A percentile compares a stretch with the other conserved stretches of the same genome.
These are phyloP conservation scores for Dryadomyces quercivorus DNA, from an alignment of 2,329 filamentous ascomycete species.

Conservation along the genomic window DNA sequence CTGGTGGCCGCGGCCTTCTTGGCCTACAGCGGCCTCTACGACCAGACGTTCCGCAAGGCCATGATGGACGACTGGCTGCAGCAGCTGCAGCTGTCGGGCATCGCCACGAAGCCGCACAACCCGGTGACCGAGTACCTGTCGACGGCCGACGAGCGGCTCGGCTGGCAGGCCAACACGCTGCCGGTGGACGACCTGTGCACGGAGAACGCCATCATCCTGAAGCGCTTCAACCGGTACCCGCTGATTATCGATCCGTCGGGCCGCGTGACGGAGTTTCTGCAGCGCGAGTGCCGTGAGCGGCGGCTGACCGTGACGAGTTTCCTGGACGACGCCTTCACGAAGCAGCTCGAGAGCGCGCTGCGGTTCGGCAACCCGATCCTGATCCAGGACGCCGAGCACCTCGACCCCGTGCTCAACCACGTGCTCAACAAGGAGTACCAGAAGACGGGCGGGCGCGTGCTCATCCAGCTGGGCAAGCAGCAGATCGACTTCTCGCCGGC, in stretches of 20 bases:
- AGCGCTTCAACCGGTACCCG: conserved; percentile 96
- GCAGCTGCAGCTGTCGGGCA: conserved; percentile 84
- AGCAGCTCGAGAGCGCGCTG: conserved; percentile 91
- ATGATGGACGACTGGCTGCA: conserved; percentile 98
- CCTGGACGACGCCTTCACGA: conserved; percentile 94
- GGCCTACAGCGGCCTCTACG: conserved; percentile 92
- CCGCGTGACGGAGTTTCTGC: conserved; percentile 84
- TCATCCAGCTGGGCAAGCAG: conserved; percentile 96
- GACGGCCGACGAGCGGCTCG: conserved; percentile 84
- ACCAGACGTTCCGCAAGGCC: conserved; percentile 93
- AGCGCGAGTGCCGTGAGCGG: conserved; percentile 86
- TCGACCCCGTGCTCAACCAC: conserved; percentile 95
- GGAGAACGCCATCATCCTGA: conserved; percentile 93
- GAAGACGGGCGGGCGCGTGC: conserved; percentile 91
- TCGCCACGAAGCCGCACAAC: conserved; percentile 86
- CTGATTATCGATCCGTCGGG: conserved; percentile 97
- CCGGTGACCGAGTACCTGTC: conserved; percentile 94
- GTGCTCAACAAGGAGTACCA: conserved; percentile 99
- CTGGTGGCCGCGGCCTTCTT: conserved; percentile 94
- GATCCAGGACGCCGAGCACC: conserved; percentile 93
- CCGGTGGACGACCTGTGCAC: conserved; percentile 97
- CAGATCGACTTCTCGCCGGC: conserved; percentile 98
- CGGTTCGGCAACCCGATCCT: conserved; percentile 97
- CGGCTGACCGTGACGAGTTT: conserved; percentile 96
- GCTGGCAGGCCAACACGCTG: conserved; percentile 88